Evolutionary conservation across 2,329 filamentous ascomycete species (phyloP).

Genomic region (Annulohypoxylon truncatum): DNA sequence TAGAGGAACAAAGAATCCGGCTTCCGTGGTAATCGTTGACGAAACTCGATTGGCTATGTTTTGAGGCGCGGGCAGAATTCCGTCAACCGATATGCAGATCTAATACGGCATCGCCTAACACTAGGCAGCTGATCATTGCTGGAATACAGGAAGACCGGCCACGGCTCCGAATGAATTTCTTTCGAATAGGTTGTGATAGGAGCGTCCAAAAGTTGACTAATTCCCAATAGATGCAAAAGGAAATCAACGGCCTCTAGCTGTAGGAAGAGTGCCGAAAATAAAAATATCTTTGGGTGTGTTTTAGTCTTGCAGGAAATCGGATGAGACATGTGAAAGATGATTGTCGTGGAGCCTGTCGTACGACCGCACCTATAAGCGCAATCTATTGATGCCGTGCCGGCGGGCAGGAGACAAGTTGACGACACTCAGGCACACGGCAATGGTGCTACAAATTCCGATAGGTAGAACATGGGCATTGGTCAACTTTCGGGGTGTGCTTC

Average conservation of each 20-base stretch:
- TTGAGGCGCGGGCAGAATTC: slow-evolving; percentile 20
- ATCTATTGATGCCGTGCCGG: slow-evolving; percentile 28
- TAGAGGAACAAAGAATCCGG: slow-evolving; percentile 35
- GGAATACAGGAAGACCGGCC: slow-evolving; percentile 38
- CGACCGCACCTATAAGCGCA: slow-evolving; percentile 26
- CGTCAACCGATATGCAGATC: slow-evolving; percentile 29
- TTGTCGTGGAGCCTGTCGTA: slow-evolving; percentile 32
- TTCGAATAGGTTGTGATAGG: slow-evolving; percentile 21
- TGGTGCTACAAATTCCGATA: slow-evolving; percentile 23
- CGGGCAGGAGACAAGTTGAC: slow-evolving; percentile 18
- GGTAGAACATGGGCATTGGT: slow-evolving; percentile 25
- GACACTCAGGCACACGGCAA: slow-evolving; percentile 30
- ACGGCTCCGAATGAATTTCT: slow-evolving; percentile 33
- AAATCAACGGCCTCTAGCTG: slow-evolving; percentile 2
- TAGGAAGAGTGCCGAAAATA: slow-evolving; percentile 17
- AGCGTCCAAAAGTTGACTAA: neutral
- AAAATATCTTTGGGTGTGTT: slow-evolving; percentile 15
- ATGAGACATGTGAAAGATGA: slow-evolving; percentile 36
- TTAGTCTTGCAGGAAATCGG: slow-evolving; percentile 22
- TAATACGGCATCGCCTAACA: slow-evolving; percentile 17
- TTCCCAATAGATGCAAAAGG: neutral
- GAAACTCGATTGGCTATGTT: slow-evolving; percentile 28
- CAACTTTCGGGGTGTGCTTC: slow-evolving; percentile 10
- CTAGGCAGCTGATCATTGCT: slow-evolving; percentile 38
- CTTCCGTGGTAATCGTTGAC: slow-evolving; percentile 29